These are phyloP conservation scores for Pichia sp. DNA, from an alignment of 1,139 yeast genomes.

Conservation along the genomic window DNA sequence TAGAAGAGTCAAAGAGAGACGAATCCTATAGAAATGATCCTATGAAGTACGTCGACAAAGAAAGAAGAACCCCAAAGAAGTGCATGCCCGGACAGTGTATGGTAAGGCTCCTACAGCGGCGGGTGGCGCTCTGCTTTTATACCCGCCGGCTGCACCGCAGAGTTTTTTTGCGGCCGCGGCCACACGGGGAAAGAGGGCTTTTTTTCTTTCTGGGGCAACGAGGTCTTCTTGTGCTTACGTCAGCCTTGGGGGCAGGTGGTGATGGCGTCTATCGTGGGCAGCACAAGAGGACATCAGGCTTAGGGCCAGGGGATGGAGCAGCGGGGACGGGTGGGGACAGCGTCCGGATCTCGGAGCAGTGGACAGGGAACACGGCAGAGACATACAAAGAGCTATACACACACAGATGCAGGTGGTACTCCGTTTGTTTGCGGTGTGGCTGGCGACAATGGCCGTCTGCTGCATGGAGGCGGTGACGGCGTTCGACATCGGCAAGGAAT, in stretches of 20 bases:
- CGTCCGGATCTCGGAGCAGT: not conserved
- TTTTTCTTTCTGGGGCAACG: not conserved
- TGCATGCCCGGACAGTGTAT: not conserved
- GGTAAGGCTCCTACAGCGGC: slow-evolving; percentile 1
- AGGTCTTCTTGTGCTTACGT: not conserved
- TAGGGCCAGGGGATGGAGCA: not conserved
- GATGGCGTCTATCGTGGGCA: not conserved
- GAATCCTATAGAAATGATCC: slow-evolving; percentile 99
- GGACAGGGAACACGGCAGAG: not conserved
- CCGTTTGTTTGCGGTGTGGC: not conserved
- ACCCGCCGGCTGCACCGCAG: not conserved
- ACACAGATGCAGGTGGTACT: not conserved
- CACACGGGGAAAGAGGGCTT: not conserved
- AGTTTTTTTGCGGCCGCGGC: too few relatives aligned
- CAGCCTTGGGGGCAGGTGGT: not conserved
- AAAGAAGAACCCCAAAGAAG: slow-evolving; percentile 36
- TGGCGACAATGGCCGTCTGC: not conserved
- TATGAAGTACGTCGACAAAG: slow-evolving; percentile 85
- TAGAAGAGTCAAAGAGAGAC: slow-evolving; percentile 99
- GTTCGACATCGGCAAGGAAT: slow-evolving; percentile 7
- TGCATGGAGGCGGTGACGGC: slow-evolving; percentile 3
- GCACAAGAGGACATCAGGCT: not conserved
- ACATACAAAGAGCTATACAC: not conserved
- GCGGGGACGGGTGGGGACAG: not conserved
- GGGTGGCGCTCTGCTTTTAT: slow-evolving; percentile 20